Evolutionary conservation across 2,329 filamentous ascomycete species (phyloP).

Genomic region (Penicillium sp.): DNA sequence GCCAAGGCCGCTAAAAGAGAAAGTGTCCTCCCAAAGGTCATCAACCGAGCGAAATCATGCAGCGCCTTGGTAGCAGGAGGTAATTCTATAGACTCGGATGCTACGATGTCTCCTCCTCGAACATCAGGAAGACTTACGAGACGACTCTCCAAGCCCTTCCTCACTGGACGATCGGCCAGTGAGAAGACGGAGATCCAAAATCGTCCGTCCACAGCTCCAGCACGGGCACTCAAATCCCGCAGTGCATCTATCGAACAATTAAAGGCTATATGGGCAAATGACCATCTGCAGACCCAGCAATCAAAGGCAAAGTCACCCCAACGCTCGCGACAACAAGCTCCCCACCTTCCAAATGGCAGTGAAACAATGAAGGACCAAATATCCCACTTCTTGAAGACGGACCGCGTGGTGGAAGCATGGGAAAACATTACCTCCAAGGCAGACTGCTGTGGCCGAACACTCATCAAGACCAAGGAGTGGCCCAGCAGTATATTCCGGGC

Average conservation of each 20-base stretch:
- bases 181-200: conserved; percentile 13
- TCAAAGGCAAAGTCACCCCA: conserved; percentile 10
- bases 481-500: conserved; percentile 32
- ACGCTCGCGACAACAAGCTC: conserved; percentile 6
- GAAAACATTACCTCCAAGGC: conserved; percentile 25
- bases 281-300: conserved; percentile 19
- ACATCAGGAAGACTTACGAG: conserved; percentile 20
- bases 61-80: conserved; percentile 16
- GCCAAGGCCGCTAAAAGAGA: conserved; percentile 11
- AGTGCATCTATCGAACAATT: conserved; percentile 29
- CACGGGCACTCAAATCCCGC: conserved; percentile 22
- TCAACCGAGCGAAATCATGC: conserved; percentile 24
- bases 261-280: conserved; percentile 19
- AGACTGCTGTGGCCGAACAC: conserved; percentile 11
- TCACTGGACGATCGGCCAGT: conserved; percentile 18
- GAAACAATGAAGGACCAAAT: conserved; percentile 35
- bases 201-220: conserved; percentile 30
- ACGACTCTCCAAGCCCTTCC: conserved; percentile 25
- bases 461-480: conserved; percentile 24
- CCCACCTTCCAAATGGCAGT: conserved; percentile 5
- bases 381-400: conserved; percentile 33
- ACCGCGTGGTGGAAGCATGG: conserved; percentile 34
- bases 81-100: background rate
- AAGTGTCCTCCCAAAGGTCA: conserved; percentile 9
- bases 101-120: conserved; percentile 12